Evolutionary conservation across 208 protist genomes (phyloP).

Genomic region (Trypanosoma mega): DNA sequence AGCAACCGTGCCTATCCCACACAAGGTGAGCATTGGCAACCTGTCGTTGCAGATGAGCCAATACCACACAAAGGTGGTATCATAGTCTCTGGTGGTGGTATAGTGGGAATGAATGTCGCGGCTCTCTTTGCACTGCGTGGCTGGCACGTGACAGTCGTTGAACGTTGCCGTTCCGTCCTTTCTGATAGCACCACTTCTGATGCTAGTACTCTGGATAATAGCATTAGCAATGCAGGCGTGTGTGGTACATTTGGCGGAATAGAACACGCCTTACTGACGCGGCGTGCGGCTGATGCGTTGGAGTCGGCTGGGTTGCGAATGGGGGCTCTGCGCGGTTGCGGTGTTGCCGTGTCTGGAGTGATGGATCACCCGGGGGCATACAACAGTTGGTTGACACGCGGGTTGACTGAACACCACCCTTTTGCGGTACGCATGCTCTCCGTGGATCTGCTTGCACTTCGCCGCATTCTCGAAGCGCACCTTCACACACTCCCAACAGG

Average conservation of each 20-base stretch:
- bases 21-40: conserved; percentile 79
- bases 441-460: conserved; percentile 62
- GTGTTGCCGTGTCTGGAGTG: conserved; percentile 70
- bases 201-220: conserved; percentile 1
- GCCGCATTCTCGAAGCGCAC: conserved; percentile 61
- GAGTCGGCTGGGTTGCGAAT: conserved; percentile 69
- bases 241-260: conserved; percentile 52
- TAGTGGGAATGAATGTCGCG: conserved; percentile 71
- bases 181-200: not conserved
- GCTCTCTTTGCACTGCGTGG: conserved; percentile 74
- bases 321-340: conserved; percentile 36
- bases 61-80: conserved; percentile 86
- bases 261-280: conserved; percentile 77
- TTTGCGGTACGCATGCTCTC: conserved; percentile 86
- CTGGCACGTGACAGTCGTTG: conserved; percentile 87
- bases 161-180: conserved; percentile 24
- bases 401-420: conserved; percentile 77
- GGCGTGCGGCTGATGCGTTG: conserved; percentile 71
- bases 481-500: conserved; percentile 35
- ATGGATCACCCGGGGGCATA: conserved; percentile 86
- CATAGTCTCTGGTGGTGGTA: conserved; percentile 82
- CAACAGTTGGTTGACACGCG: conserved; percentile 79
- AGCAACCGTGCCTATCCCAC: conserved; percentile 88
- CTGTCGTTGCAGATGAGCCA: conserved; percentile 50
- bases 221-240: not conserved